Evolutionary conservation across 768 basidiomycete genomes (phyloP).

Genomic region (Tubosaeta sp.): DNA sequence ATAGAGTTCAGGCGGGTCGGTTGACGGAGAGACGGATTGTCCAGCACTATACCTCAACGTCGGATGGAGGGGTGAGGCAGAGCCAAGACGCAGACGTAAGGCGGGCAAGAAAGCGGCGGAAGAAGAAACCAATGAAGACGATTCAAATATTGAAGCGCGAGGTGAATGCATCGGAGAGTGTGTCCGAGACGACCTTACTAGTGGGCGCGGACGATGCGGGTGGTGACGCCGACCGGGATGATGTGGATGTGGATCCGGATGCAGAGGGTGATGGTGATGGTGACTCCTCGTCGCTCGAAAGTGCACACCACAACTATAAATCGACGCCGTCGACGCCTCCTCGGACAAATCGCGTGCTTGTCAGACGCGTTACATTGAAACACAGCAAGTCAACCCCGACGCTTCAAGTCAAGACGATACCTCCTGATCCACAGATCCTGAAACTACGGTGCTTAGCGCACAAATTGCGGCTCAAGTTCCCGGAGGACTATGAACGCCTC

Average conservation of each 20-base stretch:
- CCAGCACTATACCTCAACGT: conserved; percentile 30
- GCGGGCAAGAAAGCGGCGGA: conserved; percentile 36
- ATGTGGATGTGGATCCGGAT: conserved; percentile 12
- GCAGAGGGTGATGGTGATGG: conserved; percentile 17
- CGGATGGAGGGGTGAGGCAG: conserved; percentile 36
- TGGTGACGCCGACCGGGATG: conserved; percentile 27
- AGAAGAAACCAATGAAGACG: conserved; percentile 32
- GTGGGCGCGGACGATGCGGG: conserved; percentile 20
- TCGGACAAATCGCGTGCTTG: conserved; percentile 16
- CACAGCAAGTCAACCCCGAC: conserved; percentile 47
- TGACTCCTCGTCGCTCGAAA: conserved; percentile 26
- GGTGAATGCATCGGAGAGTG: conserved; percentile 15
- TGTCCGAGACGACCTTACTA: conserved; percentile 17
- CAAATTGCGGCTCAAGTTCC: conserved; percentile 53
- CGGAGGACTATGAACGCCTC: conserved; percentile 41
- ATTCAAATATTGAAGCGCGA: conserved; percentile 27
- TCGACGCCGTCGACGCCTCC: conserved; percentile 32
- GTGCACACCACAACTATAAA: conserved; percentile 14
- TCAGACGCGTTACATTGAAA: conserved; percentile 28
- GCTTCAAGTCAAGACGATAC: conserved; percentile 37
- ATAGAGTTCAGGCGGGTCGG: conserved; percentile 45
- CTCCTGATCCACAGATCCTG: conserved; percentile 44
- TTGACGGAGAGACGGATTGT: conserved; percentile 25
- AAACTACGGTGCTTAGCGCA: conserved; percentile 53
- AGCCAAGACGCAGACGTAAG: conserved; percentile 37